Evolutionary conservation across 495 filamentous ascomycete species (phyloP), one percentile per base, ranked within the genome.

Genomic region (Stereocaulon alpinum): DNA sequence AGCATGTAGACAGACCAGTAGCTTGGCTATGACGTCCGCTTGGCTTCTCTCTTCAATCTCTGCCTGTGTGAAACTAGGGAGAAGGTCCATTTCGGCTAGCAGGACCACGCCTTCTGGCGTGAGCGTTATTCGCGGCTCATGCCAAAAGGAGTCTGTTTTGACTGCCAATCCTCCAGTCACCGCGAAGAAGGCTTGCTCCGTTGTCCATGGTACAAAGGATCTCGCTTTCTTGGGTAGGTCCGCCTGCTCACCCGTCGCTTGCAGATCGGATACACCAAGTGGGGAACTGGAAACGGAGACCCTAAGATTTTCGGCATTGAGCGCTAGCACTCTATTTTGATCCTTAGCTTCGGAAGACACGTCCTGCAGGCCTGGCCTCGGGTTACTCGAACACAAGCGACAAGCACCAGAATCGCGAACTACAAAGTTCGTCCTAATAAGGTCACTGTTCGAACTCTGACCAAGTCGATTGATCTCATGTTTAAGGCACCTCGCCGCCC

Each of bases 151-250:
- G 1, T 18, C n/a, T 18, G 27, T 32, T 11, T 73, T 60, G 6
- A 75, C 40, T 12, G 62, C 56, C 61, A 75, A 67, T 4, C 71
- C 71, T 3, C 72, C 74, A 70, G 73, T 73, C 24, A 69, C 63
- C 11, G 66, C 71, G 52, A 69, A 75, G 56, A 66, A 71, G 29
- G 65, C 66, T 63, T 75, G 48, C 4, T 45, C 27, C 37, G 40
- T 44, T 15, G 54, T 42, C 40, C 43, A 45, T 27, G 54, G 40
- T n/a, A 9, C 6, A 41, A 27, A 40, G 17, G 30, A 20, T 45
- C 44, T 29, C 48, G 48, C 32, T 4, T 49, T 29, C 11, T 50
- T 32, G 27, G 48, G 45, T 29, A 22, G 22, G n/a, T 17, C 4
- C n/a, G 17, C 20, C 27, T 32, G 20, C 10, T 45, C 17, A 45